Evolutionary conservation across 2,329 filamentous ascomycete species (phyloP), one percentile per base, ranked within the genome.

Genomic region (Trichoderma sp.): DNA sequence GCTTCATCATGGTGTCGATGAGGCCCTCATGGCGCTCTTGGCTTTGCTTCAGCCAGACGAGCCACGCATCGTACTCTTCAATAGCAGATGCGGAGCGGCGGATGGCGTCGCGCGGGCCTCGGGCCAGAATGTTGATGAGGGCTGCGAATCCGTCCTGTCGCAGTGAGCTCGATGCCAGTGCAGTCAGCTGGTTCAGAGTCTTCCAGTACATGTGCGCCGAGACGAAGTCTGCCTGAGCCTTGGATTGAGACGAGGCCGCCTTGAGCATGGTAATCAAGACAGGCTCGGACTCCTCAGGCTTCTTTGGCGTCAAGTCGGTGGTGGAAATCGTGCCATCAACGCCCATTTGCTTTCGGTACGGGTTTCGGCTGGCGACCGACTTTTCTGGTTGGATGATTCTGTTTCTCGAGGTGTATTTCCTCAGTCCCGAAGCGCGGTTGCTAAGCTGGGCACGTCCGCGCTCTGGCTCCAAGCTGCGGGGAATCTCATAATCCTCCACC

Each of bases 191-290:
- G 70, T 92, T 89, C 33, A 95, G 82, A 0, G 93, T 94, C 76
- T 91, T 92, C 89, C 92, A 95, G 82, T 95, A 97, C 63, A 92
- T 86, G 74, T 96, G 92, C 1, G 93, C 91, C 35, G 91, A 91
- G 61, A 96, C 89, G 75, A 94, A 97, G 77, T 97, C 93, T 0
- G 91, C 92, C 71, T 92, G 88, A 29, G 91, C 89, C 73, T 92
- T 89, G 68, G 92, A 94, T 77, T 93, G 91, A 0, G 89, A 85
- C 73, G 91, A 92, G 19, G 92, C 92, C 21, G 91, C 90, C 72
- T 91, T 89, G 33, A 94, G 86, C 90, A 94, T 94, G 1, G 87
- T 85, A 52, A 92, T 85, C 13, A 93, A 81, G 5, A 91, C 85
- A 0, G 86, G 77, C 75, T 87, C 82, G 70, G 84, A 77, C 72